Conservation (phyloP, 2,329 filamentous ascomycete genomes). For the Neofusicoccum sp. region DNA sequence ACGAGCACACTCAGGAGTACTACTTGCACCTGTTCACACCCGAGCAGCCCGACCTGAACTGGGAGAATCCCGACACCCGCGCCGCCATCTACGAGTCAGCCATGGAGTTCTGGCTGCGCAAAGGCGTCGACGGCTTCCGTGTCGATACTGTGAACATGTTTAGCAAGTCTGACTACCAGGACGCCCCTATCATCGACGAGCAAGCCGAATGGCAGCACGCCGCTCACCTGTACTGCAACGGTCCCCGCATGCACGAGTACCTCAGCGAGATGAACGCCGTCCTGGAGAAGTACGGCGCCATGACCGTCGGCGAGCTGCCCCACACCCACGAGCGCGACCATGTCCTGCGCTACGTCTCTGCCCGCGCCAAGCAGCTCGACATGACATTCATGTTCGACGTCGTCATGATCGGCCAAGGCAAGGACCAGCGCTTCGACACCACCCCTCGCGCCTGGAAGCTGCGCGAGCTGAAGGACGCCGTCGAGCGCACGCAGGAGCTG, state of each 20-base stretch:
- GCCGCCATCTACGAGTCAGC: constrained; percentile 68
- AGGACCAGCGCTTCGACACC: not conserved
- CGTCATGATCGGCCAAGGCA: constrained; percentile 49
- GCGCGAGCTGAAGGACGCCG: constrained; percentile 45
- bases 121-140: constrained; percentile 60
- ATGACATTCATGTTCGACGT: constrained; percentile 73
- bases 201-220: constrained; percentile 33
- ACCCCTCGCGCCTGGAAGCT: constrained; percentile 39
- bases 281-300: constrained; percentile 62
- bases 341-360: constrained; percentile 63
- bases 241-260: constrained; percentile 70
- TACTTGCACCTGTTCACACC: constrained; percentile 76
- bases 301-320: constrained; percentile 72
- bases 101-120: constrained; percentile 78
- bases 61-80: constrained; percentile 71
- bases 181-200: constrained; percentile 20
- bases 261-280: constrained; percentile 65
- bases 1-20: constrained; percentile 72
- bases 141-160: constrained; percentile 39
- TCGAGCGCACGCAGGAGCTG: constrained; percentile 50
- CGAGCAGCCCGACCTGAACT: constrained; percentile 84
- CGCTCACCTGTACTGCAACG: constrained; percentile 64
- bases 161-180: constrained; percentile 16
- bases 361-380: constrained; percentile 61
- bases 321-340: constrained; percentile 60